Evolutionary conservation across 352 stramenopile genomes (phyloP).

Genomic region (Phytophthora litchii): DNA sequence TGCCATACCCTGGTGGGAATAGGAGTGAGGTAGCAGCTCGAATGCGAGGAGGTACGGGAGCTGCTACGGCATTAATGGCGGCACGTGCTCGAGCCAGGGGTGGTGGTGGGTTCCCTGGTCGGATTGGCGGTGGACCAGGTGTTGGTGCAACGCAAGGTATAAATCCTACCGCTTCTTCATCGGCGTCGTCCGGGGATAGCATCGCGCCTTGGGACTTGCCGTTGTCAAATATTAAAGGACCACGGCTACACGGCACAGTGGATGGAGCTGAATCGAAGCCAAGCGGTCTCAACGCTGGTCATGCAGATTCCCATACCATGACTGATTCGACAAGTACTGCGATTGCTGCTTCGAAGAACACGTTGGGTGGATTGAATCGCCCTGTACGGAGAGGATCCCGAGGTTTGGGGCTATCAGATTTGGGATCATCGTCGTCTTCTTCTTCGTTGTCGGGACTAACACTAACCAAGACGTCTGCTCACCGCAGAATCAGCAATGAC

Average conservation of each 20-base stretch:
- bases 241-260: slow-evolving; percentile 24
- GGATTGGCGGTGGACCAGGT: slow-evolving; percentile 50
- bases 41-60: slow-evolving; percentile 55
- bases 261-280: slow-evolving; percentile 15
- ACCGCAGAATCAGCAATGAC: slow-evolving; percentile 26
- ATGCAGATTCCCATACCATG: slow-evolving; percentile 3
- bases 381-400: slow-evolving; percentile 24
- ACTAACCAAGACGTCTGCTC: slow-evolving; percentile 9
- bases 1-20: slow-evolving; percentile 32
- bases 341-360: slow-evolving; percentile 7
- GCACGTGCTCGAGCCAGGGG: slow-evolving; percentile 65
- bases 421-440: slow-evolving; percentile 23
- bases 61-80: slow-evolving; percentile 74
- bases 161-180: slow-evolving; percentile 21
- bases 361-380: slow-evolving; percentile 13
- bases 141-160: slow-evolving; percentile 25
- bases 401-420: slow-evolving; percentile 11
- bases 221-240: slow-evolving; percentile 43
- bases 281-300: background rate
- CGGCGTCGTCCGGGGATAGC: slow-evolving; percentile 35
- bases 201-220: slow-evolving; percentile 82
- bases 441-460: slow-evolving; percentile 30
- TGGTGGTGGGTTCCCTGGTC: slow-evolving; percentile 57
- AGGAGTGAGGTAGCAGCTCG: slow-evolving; percentile 25
- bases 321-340: slow-evolving; percentile 7